Percentiles rank a stretch among this genome's conserved stretches.
Evolutionary conservation across 768 basidiomycete genomes (phyloP).

Genomic region (Asterophora lycoperdoides): DNA sequence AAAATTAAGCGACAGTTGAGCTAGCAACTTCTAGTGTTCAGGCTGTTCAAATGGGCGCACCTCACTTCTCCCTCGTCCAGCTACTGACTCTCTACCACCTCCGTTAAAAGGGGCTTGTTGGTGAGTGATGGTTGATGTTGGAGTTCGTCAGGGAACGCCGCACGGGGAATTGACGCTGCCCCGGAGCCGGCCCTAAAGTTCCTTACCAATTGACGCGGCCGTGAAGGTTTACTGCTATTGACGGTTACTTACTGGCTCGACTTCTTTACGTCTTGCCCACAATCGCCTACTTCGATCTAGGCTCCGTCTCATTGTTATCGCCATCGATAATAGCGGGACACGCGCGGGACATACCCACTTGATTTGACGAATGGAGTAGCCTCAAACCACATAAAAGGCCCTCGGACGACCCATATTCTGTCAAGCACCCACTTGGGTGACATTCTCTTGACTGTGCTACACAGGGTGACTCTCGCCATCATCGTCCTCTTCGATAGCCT

Average conservation of each 20-base stretch:
- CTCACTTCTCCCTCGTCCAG: slow-evolving; percentile 74
- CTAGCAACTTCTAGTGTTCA: neutral
- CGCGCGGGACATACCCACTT: slow-evolving; percentile 6
- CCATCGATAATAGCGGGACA: slow-evolving; percentile 23
- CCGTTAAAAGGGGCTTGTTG: slow-evolving; percentile 47
- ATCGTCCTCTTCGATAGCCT: neutral
- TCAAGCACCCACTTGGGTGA: neutral
- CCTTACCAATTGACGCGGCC: slow-evolving; percentile 11
- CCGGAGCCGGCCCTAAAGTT: slow-evolving; percentile 27
- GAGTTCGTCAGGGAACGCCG: slow-evolving; percentile 14
- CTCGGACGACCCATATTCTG: neutral
- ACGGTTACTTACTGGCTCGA: neutral
- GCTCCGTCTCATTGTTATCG: slow-evolving; percentile 15
- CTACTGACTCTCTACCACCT: slow-evolving; percentile 66
- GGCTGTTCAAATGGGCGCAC: slow-evolving; percentile 28
- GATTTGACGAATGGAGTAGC: slow-evolving; percentile 20
- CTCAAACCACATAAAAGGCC: slow-evolving; percentile 10
- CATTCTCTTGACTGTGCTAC: slow-evolving; percentile 3
- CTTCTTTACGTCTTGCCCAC: slow-evolving; percentile 2
- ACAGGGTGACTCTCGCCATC: slow-evolving; percentile 7
- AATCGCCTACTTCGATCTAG: slow-evolving; percentile 7
- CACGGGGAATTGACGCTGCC: neutral
- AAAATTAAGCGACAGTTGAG: slow-evolving; percentile 11
- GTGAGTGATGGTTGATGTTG: slow-evolving; percentile 33
- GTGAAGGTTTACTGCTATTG: neutral